Base-by-base conservation (phyloP, 2,329 filamentous ascomycete genomes). In the Colletotrichum truncatum region DNA sequence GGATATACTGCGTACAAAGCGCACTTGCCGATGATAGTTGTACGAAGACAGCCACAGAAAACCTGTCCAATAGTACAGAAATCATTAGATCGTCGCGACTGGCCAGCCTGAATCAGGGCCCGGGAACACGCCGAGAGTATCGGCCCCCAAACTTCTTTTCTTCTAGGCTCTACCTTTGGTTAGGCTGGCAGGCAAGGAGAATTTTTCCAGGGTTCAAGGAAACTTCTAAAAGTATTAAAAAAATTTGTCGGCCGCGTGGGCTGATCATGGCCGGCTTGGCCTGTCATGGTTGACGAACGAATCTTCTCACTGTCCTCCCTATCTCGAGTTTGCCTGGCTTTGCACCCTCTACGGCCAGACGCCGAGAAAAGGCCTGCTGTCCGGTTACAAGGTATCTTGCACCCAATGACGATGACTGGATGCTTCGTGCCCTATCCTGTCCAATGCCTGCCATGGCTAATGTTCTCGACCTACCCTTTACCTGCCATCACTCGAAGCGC, bases 21-120 rank as follows among this genome's bases (percentile, higher is more conserved):
- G 60, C 45, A 64, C 26, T 64, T 64, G 54, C 60, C 60, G 54
- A 59, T 28, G 7, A 52, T 14, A 46, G 16, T 9, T 26, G 34
- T 34, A 21, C 34, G 26, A 39, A 43, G 18, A 25, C 16, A 16
- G 18, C 52, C 53, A 36, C 32, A 46, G 46, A 26, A 32, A 51
- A 26, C 26, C 30, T 14, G 23, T 64, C 14, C 16, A n/a, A 52
- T 43, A 8, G 18, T 21, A 7, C 28, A 18, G 12, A 16, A 25
- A 12, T 25, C 38, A 45, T 30, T 28, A 64, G 46, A 38, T 46
- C 10, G 43, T 51, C 23, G 6, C 36, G 11, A 23, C 41, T 38
- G 36, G 12, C 41, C 59, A 23, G 32, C 43, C 59, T 23, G 45
- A 46, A 64, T 52, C 54, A 52, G 34, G 60, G 45, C 51, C 54